A percentile compares a stretch with the other conserved stretches of the same genome.
Conservation (phyloP, 1,139 yeast species). For the Hemisphaericaspora subhashii region DNA sequence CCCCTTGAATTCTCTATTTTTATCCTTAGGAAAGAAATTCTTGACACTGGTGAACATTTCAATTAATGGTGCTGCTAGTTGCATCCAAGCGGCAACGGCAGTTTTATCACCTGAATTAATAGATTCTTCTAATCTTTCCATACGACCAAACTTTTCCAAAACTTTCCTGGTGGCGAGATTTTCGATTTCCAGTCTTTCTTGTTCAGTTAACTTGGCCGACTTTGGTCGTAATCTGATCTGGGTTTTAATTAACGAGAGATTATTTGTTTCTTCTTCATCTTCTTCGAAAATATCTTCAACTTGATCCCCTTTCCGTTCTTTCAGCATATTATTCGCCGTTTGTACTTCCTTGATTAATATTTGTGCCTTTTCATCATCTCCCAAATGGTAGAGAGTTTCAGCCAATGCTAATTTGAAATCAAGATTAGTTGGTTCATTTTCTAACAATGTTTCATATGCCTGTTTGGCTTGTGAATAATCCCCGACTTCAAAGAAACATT, state of each 20-base stretch:
- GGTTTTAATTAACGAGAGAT: constrained; percentile 27
- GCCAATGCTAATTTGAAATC: constrained; percentile 79
- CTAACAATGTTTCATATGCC: constrained; percentile 59
- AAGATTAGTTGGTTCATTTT: constrained; percentile 59
- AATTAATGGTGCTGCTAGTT: constrained; percentile 76
- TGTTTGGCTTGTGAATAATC: constrained; percentile 68
- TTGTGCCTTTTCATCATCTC: constrained; percentile 63
- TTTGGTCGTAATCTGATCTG: constrained; percentile 21
- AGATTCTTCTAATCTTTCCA: constrained; percentile 58
- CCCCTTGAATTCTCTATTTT: constrained; percentile 67
- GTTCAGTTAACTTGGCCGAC: constrained; percentile 44
- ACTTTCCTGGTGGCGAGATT: constrained; percentile 61
- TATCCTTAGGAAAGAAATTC: constrained; percentile 76
- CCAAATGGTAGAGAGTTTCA: constrained; percentile 75
- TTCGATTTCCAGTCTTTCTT: constrained; percentile 59
- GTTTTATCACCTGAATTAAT: constrained; percentile 54
- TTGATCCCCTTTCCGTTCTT: constrained; percentile 8
- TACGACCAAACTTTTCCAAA: constrained; percentile 61
- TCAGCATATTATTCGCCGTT: constrained; percentile 15
- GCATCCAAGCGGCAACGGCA: constrained; percentile 79
- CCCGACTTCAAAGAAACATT: constrained; percentile 73
- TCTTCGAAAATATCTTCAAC: constrained; percentile 13
- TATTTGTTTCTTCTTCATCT: constrained; percentile 12
- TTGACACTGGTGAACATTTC: constrained; percentile 79
- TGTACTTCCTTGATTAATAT: constrained; percentile 54